Evolutionary conservation across 2,329 filamentous ascomycete species (phyloP), one percentile per base, ranked within the genome.

Genomic region (Coniochaeta prunicola): DNA sequence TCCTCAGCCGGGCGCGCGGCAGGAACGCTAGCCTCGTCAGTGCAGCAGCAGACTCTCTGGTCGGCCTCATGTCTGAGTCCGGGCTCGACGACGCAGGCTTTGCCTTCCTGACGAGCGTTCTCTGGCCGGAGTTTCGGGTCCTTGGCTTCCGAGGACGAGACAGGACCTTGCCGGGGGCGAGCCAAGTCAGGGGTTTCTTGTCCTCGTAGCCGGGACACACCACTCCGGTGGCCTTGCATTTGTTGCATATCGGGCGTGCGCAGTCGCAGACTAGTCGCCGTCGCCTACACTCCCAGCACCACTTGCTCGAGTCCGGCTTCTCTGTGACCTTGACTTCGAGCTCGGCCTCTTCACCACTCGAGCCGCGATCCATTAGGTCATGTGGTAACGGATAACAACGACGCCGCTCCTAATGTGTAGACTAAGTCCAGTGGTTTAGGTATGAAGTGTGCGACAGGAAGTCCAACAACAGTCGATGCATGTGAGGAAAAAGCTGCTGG

Each of bases 111-210:
- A 17, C 45, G 5, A 30, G 13, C 13, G 21, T 13, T 13, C 10
- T 48, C 28, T 33, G n/a, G n/a, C 36, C 31, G 13, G 50, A 6
- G 17, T 19, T n/a, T 19, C 24, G 38, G 9, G 21, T 17, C 36
- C 58, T 63, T 33, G 53, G 28, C 57, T 34, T 59, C 10, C 60
- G 38, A 1, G 45, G n/a, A 1, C 63, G 63, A 4, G 61, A 64
- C 40, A 61, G 45, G 8, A 63, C 62, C 28, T 60, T 61, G 31
- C 61, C 61, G 1, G 63, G 63, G 1, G 63, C 60, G 7, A 65
- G 56, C 64, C 64, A 65, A 1, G 54, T 61, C 56, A 65, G 38
- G 4, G 64, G 64, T 56, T 64, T 65, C 58, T 64, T 64, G 57
- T 64, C 60, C 40, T 58, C 60, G 55, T 62, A 65, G 0, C 64